A percentile compares a stretch with the other conserved stretches of the same genome.
These are phyloP conservation scores for Silybum marianum DNA, from an alignment of 129 eudicot genomes.

Conservation along the genomic window DNA sequence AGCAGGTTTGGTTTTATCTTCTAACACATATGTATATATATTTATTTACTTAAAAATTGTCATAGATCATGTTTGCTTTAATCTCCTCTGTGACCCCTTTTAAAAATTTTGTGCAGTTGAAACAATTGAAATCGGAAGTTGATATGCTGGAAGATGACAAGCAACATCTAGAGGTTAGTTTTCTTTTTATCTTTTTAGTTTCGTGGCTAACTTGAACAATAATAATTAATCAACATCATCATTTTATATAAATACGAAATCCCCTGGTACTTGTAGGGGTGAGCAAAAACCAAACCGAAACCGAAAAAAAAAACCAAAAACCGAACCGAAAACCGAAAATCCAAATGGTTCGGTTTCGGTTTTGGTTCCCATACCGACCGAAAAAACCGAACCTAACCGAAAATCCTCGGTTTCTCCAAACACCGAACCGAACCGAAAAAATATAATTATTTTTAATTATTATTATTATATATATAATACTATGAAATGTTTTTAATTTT, in stretches of 20 bases:
- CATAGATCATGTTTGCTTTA: background rate
- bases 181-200: background rate
- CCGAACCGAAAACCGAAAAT: too few relatives aligned
- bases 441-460: too few relatives aligned
- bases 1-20: conserved; percentile 33
- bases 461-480: too few relatives aligned
- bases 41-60: background rate
- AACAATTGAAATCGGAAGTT: conserved; percentile 44
- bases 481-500: too few relatives aligned
- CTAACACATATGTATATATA: background rate
- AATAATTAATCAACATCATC: background rate
- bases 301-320: too few relatives aligned
- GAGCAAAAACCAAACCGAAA: too few relatives aligned
- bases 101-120: conserved; percentile 39
- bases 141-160: conserved; percentile 44
- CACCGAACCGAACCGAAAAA: too few relatives aligned
- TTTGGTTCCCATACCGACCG: too few relatives aligned
- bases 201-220: background rate
- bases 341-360: too few relatives aligned
- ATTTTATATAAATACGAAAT: background rate
- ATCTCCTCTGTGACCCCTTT: background rate
- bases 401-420: too few relatives aligned
- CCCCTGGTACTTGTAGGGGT: too few relatives aligned
- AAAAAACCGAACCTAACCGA: too few relatives aligned
- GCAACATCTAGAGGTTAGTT: conserved; percentile 54